phyloP scores from a whole-genome alignment of 768 basidiomycete genomes.

The Naganishia vishniacii region DNA sequence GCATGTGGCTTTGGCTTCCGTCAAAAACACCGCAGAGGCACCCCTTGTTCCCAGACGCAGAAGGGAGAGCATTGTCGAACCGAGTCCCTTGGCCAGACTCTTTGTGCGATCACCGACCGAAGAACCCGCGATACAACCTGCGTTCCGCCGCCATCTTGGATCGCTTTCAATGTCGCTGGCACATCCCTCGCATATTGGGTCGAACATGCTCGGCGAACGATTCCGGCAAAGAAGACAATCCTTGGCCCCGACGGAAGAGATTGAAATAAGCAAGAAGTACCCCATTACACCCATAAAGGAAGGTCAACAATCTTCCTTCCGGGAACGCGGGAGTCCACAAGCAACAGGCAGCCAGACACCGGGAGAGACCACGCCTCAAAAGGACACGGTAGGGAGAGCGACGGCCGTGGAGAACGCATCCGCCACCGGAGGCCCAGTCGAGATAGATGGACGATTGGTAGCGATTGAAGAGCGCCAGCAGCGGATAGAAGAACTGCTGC shows the following conservation, averaged over 20 bases:
- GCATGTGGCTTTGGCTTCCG: neutral
- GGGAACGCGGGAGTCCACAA: neutral
- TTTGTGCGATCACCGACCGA: constrained; percentile 34
- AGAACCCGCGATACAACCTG: constrained; percentile 25
- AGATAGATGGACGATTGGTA: constrained; percentile 30
- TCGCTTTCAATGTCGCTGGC: constrained; percentile 27
- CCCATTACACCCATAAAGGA: constrained; percentile 15
- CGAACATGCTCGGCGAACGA: neutral
- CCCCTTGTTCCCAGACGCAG: constrained; percentile 28
- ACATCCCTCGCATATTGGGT: constrained; percentile 7
- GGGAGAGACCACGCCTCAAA: neutral
- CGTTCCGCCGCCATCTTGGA: constrained; percentile 17
- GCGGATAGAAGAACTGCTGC: constrained; percentile 41
- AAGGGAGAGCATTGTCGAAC: constrained; percentile 42
- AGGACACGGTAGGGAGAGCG: constrained; percentile 34
- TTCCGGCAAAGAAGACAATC: neutral
- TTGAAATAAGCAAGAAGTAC: constrained; percentile 17
- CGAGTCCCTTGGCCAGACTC: constrained; percentile 43
- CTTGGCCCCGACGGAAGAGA: constrained; percentile 1
- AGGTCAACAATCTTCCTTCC: neutral
- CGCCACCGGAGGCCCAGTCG: constrained; percentile 7
- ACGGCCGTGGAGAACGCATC: constrained; percentile 30
- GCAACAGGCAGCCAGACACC: neutral
- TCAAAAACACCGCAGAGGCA: constrained; percentile 11
- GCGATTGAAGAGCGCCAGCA: constrained; percentile 40